phyloP scores from a whole-genome alignment of 2,329 filamentous ascomycete genomes.

The Fusarium anguioides region DNA sequence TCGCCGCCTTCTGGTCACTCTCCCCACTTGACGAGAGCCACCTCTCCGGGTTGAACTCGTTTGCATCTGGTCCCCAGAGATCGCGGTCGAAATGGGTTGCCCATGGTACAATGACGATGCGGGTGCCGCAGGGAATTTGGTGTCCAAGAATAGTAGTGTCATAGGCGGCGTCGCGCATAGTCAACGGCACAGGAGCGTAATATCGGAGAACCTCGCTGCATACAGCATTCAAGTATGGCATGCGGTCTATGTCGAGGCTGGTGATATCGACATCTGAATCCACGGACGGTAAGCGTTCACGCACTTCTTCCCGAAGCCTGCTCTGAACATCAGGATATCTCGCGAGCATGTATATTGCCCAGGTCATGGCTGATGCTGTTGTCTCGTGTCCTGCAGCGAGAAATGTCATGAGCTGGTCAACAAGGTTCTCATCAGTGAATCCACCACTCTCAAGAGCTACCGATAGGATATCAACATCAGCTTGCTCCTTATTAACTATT shows the following conservation, averaged over 20 bases:
- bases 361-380: slow-evolving; percentile 79
- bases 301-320: slow-evolving; percentile 75
- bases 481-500: slow-evolving; percentile 58
- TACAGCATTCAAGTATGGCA: slow-evolving; percentile 84
- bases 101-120: slow-evolving; percentile 71
- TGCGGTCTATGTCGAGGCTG: slow-evolving; percentile 70
- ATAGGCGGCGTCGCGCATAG: slow-evolving; percentile 71
- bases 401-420: slow-evolving; percentile 92
- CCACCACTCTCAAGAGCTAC: slow-evolving; percentile 80
- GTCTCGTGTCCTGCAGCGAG: slow-evolving; percentile 86
- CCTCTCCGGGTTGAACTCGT: slow-evolving; percentile 80
- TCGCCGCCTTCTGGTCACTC: slow-evolving; percentile 59
- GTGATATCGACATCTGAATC: slow-evolving; percentile 52
- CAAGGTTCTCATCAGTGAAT: slow-evolving; percentile 82
- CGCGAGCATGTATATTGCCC: slow-evolving; percentile 77
- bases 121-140: slow-evolving; percentile 75
- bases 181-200: slow-evolving; percentile 77
- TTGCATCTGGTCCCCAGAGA: slow-evolving; percentile 82
- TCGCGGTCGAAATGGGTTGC: slow-evolving; percentile 75
- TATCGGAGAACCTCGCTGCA: slow-evolving; percentile 81
- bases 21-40: slow-evolving; percentile 68
- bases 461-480: slow-evolving; percentile 79
- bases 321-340: slow-evolving; percentile 72
- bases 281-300: slow-evolving; percentile 65
- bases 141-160: slow-evolving; percentile 75